phyloP scores from a whole-genome alignment of 257 asterid genomes.

The Knoxia roxburghii region DNA sequence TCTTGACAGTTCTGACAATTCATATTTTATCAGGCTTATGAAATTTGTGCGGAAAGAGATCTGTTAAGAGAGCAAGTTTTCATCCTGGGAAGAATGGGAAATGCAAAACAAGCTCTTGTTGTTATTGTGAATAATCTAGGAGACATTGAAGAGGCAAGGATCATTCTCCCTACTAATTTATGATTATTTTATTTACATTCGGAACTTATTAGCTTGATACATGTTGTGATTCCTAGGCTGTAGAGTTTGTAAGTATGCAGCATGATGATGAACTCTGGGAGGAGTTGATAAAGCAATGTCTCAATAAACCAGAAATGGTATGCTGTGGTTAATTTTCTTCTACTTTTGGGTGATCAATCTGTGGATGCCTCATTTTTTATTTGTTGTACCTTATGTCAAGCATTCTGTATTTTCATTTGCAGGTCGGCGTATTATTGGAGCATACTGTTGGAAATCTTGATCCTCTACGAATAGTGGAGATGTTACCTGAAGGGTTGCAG shows the following conservation, averaged over 20 bases:
- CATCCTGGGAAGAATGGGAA: constrained; percentile 99
- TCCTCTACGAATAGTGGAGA: constrained; percentile 85
- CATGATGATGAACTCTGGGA: constrained; percentile 99
- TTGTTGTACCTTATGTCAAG: neutral
- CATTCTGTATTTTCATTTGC: constrained; percentile 22
- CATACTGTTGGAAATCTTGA: constrained; percentile 99
- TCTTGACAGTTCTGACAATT: constrained; percentile 24
- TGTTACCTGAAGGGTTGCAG: constrained; percentile 94
- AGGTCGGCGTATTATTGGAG: constrained; percentile 92
- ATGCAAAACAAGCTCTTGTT: constrained; percentile 80
- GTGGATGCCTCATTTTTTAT: neutral
- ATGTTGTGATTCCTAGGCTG: constrained; percentile 56
- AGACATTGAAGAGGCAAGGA: constrained; percentile 79
- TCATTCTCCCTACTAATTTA: constrained; percentile 17
- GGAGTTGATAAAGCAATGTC: constrained; percentile 81
- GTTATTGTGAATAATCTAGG: constrained; percentile 83
- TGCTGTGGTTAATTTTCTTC: constrained; percentile 15
- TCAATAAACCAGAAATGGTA: constrained; percentile 98
- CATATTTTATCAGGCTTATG: constrained; percentile 69
- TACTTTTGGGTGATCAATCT: constrained; percentile 2
- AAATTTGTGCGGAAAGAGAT: constrained; percentile 66
- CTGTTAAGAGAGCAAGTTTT: constrained; percentile 86
- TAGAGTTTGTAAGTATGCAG: constrained; percentile 91
- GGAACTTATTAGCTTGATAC: constrained; percentile 9
- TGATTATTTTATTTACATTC: constrained; percentile 11